Evolutionary conservation across 73 alveolate species (phyloP).

Genomic region (Tetrahymena malaccensis): DNA sequence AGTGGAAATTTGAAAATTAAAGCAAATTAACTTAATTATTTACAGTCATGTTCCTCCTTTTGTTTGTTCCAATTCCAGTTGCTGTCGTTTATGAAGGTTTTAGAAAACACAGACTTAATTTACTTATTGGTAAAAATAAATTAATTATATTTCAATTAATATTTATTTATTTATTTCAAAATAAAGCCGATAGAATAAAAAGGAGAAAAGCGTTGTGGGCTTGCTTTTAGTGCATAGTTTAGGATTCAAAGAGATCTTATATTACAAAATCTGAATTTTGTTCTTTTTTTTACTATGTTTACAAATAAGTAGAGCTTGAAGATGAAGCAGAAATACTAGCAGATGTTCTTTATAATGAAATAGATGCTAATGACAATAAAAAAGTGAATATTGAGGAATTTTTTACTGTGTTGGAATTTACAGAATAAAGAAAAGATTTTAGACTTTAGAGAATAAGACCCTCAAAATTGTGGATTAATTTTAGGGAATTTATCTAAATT

Average conservation of each 20-base stretch:
- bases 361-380: neutral
- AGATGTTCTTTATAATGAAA: neutral
- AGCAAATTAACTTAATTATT: neutral
- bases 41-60: conserved; percentile 6
- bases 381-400: neutral
- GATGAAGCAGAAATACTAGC: neutral
- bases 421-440: neutral
- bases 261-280: neutral
- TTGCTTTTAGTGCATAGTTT: neutral
- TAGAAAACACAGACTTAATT: conserved; percentile 13
- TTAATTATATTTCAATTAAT: too few species aligned
- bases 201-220: conserved; percentile 34
- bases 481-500: neutral
- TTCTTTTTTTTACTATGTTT: neutral
- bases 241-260: neutral
- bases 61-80: conserved; percentile 25
- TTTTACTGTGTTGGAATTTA: neutral
- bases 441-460: neutral
- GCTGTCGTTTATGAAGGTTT: conserved; percentile 45
- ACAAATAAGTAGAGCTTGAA: neutral
- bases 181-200: conserved; percentile 12
- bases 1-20: neutral
- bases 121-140: neutral
- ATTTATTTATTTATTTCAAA: too few species aligned
- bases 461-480: neutral